phyloP scores from a whole-genome alignment of 129 eudicot genomes.

The Rutidosis leptorrhynchoides region DNA sequence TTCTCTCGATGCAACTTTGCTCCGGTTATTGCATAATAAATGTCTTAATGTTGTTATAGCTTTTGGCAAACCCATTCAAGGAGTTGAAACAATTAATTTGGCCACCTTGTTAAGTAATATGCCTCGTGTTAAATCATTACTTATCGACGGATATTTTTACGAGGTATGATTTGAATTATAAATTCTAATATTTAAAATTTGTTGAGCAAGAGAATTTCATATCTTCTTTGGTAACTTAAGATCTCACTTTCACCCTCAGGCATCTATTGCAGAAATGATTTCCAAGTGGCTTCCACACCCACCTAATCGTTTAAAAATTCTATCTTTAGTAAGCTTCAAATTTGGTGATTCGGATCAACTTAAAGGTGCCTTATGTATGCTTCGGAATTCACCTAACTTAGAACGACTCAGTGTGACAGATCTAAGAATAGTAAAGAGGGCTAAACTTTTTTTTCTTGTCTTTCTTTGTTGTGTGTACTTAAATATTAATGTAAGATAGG shows the following conservation, averaged over 20 bases:
- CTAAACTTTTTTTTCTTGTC: background rate
- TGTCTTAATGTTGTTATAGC: background rate
- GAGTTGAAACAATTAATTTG: constrained; percentile 3
- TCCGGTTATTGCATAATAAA: constrained; percentile 1
- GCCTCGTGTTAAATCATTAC: background rate
- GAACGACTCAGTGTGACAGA: too few relatives aligned
- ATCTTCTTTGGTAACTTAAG: background rate
- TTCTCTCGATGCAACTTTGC: constrained; percentile 21
- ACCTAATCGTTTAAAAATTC: too few relatives aligned
- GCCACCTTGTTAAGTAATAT: background rate
- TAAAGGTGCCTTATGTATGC: too few relatives aligned
- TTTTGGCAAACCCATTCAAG: background rate
- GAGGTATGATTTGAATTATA: constrained; percentile 19
- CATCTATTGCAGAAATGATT: background rate
- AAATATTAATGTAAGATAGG: background rate
- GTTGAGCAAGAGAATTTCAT: too few relatives aligned
- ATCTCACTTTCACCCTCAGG: constrained; percentile 1
- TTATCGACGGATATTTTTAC: constrained; percentile 5
- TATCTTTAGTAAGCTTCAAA: too few relatives aligned
- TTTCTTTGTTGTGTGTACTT: too few relatives aligned
- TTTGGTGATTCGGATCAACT: too few relatives aligned
- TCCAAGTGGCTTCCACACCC: background rate
- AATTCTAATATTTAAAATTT: background rate
- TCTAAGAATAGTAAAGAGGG: background rate
- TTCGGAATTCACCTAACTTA: background rate